Evolutionary conservation across 139 green algal species (phyloP).

Genomic region (Micractinium conductrix): DNA sequence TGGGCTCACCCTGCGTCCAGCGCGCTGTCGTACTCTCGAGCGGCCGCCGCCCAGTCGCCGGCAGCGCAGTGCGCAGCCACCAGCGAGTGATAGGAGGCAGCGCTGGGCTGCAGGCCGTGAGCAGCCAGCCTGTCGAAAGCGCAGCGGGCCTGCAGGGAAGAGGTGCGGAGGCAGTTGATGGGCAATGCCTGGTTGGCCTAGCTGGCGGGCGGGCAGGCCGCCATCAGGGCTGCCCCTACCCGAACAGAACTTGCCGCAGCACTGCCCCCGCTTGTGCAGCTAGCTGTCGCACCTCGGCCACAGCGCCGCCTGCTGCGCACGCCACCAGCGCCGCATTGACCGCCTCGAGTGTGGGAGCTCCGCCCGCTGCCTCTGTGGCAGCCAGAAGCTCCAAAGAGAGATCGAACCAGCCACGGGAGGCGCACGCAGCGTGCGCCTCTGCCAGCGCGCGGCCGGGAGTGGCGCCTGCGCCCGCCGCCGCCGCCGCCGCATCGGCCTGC

Average conservation of each 20-base stretch:
- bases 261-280: no score
- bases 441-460: not conserved
- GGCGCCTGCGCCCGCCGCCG: not conserved
- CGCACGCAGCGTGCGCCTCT: constrained; percentile 61
- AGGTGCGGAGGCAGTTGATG: not conserved
- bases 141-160: constrained; percentile 9
- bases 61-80: constrained; percentile 48
- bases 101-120: constrained; percentile 63
- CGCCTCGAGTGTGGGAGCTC: constrained; percentile 3
- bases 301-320: constrained; percentile 40
- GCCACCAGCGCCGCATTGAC: constrained; percentile 48
- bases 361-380: constrained; percentile 41
- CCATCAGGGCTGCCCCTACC: no score
- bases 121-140: constrained; percentile 45
- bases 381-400: constrained; percentile 78
- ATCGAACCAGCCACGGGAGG: constrained; percentile 68
- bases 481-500: not conserved
- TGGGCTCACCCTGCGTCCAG: constrained; percentile 53
- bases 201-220: no score
- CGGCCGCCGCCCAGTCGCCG: constrained; percentile 59
- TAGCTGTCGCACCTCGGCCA: constrained; percentile 9
- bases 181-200: no score
- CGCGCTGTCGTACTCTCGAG: constrained; percentile 74
- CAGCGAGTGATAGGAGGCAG: constrained; percentile 66
- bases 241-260: no score